Base-by-base conservation (phyloP, 2,329 filamentous ascomycete species). In the Clonostachys solani region DNA sequence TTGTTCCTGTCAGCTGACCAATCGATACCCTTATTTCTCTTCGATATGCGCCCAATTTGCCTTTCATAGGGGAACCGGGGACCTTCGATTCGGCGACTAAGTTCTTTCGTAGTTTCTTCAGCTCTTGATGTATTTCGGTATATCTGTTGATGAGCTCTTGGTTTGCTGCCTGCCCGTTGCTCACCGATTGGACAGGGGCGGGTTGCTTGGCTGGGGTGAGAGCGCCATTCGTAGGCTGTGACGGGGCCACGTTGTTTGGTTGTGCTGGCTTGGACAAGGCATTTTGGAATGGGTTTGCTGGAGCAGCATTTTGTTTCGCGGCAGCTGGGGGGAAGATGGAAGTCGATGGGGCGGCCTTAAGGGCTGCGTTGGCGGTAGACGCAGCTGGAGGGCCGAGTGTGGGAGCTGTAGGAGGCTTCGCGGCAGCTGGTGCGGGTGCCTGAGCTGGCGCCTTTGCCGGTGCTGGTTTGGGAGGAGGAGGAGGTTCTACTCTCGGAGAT, bases 1-100 rank as follows among this genome's bases (percentile, higher is more conserved):
- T 84, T 48, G 80, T 84, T 37, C 77, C 77, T 2, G 83, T 86
- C 29, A 91, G 67, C 60, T 94, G 88, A 7, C 89, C 89, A 47
- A 92, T 77, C 16, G 78, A 83, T 56, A 85, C 87, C 37, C 80
- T 78, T 46, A 94, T 83, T 40, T 84, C 78, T 49, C 89, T 75
- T 38, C 89, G 78, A 73, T 88, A 82, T 47, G 89, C 80, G 34
- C 87, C 86, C 60, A 89, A 77, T 35, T 80, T 76, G 45, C 75
- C 73, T 63, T 89, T 89, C 29, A 91, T 66, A 3, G 59, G 65
- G 5, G 69, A 72, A 2, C 53, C 62, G 56, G 62, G 53, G 13
- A 60, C 48, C 49, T 84, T 80, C 18, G 71, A 68, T 56, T 82
- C 81, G 5, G 73, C 73, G 54, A 84, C 73, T 9, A 83, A 67